Evolutionary conservation across 2,329 filamentous ascomycete genomes (phyloP).

Genomic region (Raffaelea deltoideospora): DNA sequence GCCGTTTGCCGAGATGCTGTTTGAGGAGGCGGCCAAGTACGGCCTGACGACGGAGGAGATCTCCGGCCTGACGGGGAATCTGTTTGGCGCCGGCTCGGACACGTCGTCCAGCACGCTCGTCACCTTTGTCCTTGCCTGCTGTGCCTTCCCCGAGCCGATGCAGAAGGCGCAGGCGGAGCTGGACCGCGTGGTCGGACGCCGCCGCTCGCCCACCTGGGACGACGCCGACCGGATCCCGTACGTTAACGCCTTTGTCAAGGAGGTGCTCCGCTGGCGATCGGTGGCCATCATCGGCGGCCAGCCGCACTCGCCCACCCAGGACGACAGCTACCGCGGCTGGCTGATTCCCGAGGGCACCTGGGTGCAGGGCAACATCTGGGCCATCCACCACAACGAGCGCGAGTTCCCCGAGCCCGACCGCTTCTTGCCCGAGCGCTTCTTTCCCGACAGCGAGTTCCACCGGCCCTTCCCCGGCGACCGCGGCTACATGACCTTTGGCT

Average conservation of each 20-base stretch:
- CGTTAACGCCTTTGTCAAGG: constrained; percentile 36
- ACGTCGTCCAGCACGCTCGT: constrained; percentile 30
- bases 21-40: constrained; percentile 30
- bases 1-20: constrained; percentile 30
- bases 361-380: constrained; percentile 36
- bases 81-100: constrained; percentile 32
- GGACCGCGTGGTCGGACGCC: constrained; percentile 30
- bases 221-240: constrained; percentile 36
- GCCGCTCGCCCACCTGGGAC: constrained; percentile 29
- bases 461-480: constrained; percentile 32
- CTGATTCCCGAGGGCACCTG: constrained; percentile 33
- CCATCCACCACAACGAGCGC: constrained; percentile 28
- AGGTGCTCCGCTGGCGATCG: constrained; percentile 40
- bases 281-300: constrained; percentile 34
- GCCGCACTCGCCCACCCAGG: constrained; percentile 31
- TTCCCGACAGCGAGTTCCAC: constrained; percentile 20
- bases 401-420: constrained; percentile 31
- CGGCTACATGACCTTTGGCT: constrained; percentile 41
- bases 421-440: constrained; percentile 26
- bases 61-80: constrained; percentile 28
- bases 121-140: constrained; percentile 34
- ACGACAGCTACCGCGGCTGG: constrained; percentile 31
- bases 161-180: constrained; percentile 34
- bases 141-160: constrained; percentile 30
- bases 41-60: constrained; percentile 27